Percentiles rank a stretch among this genome's conserved stretches.
These are phyloP conservation scores for Lactarius hatsudake DNA, from an alignment of 768 basidiomycete genomes.

Conservation along the genomic window DNA sequence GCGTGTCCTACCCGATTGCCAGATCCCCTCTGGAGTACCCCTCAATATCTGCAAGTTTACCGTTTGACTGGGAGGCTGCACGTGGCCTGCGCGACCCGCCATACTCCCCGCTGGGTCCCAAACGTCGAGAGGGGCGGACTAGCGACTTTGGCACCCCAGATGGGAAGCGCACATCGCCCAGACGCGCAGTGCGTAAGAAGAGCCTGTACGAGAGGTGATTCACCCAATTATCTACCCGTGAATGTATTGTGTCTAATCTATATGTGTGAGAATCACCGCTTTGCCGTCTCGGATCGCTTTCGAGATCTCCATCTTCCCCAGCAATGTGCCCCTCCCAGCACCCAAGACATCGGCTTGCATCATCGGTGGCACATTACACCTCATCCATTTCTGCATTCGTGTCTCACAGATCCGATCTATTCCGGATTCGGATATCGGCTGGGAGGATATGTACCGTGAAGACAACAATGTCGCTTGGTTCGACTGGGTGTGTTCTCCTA, in stretches of 20 bases:
- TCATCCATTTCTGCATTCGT: conserved; percentile 64
- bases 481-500: conserved; percentile 59
- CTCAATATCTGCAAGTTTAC: conserved; percentile 70
- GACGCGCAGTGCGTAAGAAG: conserved; percentile 62
- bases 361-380: conserved; percentile 62
- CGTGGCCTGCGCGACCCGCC: conserved; percentile 68
- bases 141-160: conserved; percentile 34
- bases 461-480: conserved; percentile 66
- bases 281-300: conserved; percentile 74
- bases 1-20: conserved; percentile 47
- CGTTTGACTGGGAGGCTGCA: conserved; percentile 88
- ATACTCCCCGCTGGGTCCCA: conserved; percentile 58
- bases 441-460: conserved; percentile 77
- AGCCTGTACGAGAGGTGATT: conserved; percentile 58
- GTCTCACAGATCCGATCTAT: conserved; percentile 54
- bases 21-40: conserved; percentile 63
- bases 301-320: conserved; percentile 78
- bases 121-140: conserved; percentile 42
- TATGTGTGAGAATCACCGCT: conserved; percentile 47
- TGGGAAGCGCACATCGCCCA: conserved; percentile 41
- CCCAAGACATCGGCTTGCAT: conserved; percentile 64
- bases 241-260: conserved; percentile 12
- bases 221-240: not conserved
- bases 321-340: conserved; percentile 71
- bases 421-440: conserved; percentile 66